Conservation (phyloP, 495 filamentous ascomycete species). For the Daldinia bambusicola region DNA sequence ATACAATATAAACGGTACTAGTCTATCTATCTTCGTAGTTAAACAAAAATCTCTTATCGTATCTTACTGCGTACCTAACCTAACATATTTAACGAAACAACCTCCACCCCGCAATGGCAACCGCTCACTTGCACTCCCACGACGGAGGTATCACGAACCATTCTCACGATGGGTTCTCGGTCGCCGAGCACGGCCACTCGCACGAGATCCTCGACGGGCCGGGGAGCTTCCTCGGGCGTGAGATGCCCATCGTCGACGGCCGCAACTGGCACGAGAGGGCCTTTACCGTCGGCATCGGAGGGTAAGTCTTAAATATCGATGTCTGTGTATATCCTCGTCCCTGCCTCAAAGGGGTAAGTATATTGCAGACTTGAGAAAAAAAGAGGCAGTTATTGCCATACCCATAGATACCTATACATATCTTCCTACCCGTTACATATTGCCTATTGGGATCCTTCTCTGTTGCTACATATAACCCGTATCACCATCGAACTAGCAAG, state of each 20-base stretch:
- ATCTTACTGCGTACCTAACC: not conserved
- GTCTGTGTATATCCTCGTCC: not conserved
- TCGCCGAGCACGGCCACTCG: constrained; percentile 88
- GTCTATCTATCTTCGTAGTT: no score
- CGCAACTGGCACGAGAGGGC: constrained; percentile 90
- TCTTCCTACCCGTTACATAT: no score
- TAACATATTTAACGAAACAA: no score
- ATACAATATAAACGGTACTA: no score
- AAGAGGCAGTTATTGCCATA: no score
- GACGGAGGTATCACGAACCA: constrained; percentile 67
- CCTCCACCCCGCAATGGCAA: constrained; percentile 27
- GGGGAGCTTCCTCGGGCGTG: constrained; percentile 87
- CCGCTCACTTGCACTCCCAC: constrained; percentile 61
- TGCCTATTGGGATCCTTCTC: no score
- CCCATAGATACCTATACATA: no score
- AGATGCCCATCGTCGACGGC: constrained; percentile 91
- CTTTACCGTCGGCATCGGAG: constrained; percentile 96
- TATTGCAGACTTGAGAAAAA: no score
- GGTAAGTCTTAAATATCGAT: no score
- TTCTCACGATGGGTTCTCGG: constrained; percentile 69
- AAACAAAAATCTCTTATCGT: not conserved
- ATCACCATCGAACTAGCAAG: constrained; percentile 38
- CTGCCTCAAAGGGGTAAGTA: not conserved
- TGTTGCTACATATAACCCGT: not conserved
- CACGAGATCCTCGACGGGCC: constrained; percentile 97